These are phyloP conservation scores for Gossypium trilobum DNA, from an alignment of 441 rosid genomes.

Conservation along the genomic window DNA sequence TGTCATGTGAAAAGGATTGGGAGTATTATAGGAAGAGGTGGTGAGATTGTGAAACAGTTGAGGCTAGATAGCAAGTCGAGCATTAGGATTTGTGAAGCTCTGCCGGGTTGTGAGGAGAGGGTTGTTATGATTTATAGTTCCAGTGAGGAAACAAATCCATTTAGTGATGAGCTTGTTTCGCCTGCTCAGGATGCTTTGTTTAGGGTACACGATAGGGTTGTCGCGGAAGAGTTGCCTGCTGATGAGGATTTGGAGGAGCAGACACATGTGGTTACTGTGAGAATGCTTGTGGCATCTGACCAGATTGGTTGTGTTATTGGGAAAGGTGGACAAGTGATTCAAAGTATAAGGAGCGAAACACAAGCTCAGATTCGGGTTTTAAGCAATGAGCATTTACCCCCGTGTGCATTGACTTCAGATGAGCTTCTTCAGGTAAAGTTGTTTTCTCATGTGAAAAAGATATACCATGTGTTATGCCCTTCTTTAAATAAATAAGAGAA, in stretches of 20 bases:
- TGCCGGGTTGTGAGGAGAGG: slow-evolving; percentile 54
- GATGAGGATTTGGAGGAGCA: slow-evolving; percentile 38
- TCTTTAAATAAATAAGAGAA: not conserved
- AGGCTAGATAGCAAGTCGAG: slow-evolving; percentile 46
- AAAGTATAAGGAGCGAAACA: slow-evolving; percentile 44
- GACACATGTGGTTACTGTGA: slow-evolving; percentile 29
- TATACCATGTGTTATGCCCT: not conserved
- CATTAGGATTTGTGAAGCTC: slow-evolving; percentile 44
- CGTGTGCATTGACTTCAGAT: slow-evolving; percentile 44
- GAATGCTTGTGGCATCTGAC: slow-evolving; percentile 60
- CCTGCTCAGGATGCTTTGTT: slow-evolving; percentile 66
- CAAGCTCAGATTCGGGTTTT: slow-evolving; percentile 53
- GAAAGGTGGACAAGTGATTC: slow-evolving; percentile 57
- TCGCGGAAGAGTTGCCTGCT: slow-evolving; percentile 28
- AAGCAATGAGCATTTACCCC: slow-evolving; percentile 42
- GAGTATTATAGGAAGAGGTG: slow-evolving; percentile 57
- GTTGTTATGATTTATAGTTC: slow-evolving; percentile 44
- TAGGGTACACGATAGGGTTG: slow-evolving; percentile 45
- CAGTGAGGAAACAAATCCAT: slow-evolving; percentile 41
- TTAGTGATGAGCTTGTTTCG: slow-evolving; percentile 36
- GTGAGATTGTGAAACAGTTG: slow-evolving; percentile 51
- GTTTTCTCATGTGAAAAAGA: not conserved
- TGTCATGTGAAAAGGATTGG: slow-evolving; percentile 54
- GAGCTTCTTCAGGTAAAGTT: slow-evolving; percentile 55
- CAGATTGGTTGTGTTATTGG: slow-evolving; percentile 70